phyloP scores from a whole-genome alignment of 2,329 filamentous ascomycete species.

The Phaeophleospora eucalypticola region DNA sequence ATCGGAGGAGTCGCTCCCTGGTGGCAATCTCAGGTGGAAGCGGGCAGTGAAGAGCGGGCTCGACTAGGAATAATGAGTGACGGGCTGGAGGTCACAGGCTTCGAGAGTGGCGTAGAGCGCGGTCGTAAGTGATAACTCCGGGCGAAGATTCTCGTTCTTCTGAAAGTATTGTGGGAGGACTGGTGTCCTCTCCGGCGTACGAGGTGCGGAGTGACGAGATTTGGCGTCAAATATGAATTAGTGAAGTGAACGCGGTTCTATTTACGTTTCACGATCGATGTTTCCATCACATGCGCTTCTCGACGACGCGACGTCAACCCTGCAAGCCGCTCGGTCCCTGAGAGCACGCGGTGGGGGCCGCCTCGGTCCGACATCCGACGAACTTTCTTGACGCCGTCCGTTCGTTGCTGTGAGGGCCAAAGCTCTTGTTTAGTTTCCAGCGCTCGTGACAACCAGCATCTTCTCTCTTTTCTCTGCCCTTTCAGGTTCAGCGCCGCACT shows the following conservation, averaged over 20 bases:
- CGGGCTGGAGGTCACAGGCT: not conserved
- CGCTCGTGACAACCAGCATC: not conserved
- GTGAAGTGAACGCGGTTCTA: not conserved
- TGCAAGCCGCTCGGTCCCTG: not conserved
- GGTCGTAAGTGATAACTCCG: not conserved
- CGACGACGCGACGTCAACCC: not conserved
- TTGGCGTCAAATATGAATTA: too few relatives aligned
- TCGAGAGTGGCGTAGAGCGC: not conserved
- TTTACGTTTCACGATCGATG: too few relatives aligned
- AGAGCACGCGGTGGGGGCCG: too few relatives aligned
- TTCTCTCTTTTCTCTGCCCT: not conserved
- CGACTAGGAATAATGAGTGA: not conserved
- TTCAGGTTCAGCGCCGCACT: not conserved
- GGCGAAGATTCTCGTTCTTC: not conserved
- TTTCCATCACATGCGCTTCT: not conserved
- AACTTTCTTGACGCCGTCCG: not conserved
- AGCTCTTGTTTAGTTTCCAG: constrained; percentile 1
- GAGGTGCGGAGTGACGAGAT: not conserved
- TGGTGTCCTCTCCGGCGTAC: not conserved
- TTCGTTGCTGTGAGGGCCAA: not conserved
- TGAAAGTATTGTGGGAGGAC: not conserved
- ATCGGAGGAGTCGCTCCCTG: not conserved
- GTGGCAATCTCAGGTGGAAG: not conserved
- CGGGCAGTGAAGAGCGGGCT: too few relatives aligned
- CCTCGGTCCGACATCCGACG: not conserved